Conservation (phyloP, 208 protist genomes). For the Leishmania braziliensis region DNA sequence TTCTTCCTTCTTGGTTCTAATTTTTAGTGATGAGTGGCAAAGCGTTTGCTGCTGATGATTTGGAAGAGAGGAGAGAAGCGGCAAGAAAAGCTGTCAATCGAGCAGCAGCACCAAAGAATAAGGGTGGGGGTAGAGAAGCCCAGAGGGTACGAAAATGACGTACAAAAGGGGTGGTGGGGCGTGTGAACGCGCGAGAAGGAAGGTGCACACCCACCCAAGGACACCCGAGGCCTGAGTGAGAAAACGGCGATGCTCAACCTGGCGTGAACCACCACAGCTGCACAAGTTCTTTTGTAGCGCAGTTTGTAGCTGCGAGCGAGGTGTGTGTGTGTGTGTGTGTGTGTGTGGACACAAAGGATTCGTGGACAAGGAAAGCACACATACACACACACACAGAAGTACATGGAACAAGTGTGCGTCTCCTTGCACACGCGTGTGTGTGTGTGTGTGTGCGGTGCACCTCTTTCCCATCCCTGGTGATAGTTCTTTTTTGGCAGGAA, state of each 20-base stretch:
- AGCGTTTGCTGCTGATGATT: neutral
- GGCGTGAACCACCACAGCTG: neutral
- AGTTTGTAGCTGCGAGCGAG: neutral
- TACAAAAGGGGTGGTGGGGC: neutral
- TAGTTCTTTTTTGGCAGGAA: neutral
- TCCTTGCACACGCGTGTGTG: neutral
- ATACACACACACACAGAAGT: neutral
- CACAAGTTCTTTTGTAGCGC: neutral
- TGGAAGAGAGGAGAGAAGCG: neutral
- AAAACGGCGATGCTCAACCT: too few species aligned
- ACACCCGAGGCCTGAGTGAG: neutral
- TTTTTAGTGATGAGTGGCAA: neutral
- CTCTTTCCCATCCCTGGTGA: neutral
- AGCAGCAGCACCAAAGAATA: neutral
- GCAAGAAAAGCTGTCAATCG: neutral
- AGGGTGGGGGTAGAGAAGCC: neutral
- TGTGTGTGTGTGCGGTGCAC: neutral
- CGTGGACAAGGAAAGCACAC: too few species aligned
- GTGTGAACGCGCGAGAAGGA: neutral
- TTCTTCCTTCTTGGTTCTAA: neutral
- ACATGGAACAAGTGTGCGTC: neutral
- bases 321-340: neutral
- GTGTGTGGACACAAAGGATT: too few species aligned
- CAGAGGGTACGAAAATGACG: neutral
- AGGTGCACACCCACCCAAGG: neutral